Evolutionary conservation across 345 rosid species (phyloP).

Genomic region (Carallia pectinifolia): DNA sequence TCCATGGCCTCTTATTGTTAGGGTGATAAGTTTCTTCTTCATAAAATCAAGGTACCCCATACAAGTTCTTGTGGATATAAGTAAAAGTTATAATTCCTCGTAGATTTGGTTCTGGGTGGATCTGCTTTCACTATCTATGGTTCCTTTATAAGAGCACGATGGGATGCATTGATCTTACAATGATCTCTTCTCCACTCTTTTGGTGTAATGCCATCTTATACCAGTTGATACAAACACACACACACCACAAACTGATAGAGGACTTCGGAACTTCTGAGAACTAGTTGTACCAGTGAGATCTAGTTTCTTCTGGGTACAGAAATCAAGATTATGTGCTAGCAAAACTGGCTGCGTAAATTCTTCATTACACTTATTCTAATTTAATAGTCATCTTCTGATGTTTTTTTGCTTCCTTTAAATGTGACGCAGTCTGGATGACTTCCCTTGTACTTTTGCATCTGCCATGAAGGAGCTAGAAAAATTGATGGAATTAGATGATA

Average conservation of each 20-base stretch:
- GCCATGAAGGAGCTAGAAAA: conserved; percentile 56
- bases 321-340: neutral
- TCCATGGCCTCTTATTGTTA: conserved; percentile 67
- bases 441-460: conserved; percentile 61
- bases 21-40: conserved; percentile 69
- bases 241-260: neutral
- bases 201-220: neutral
- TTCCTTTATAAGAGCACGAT: neutral
- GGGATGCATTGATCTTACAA: neutral
- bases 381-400: conserved; percentile 13
- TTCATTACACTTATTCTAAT: neutral
- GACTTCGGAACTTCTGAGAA: neutral
- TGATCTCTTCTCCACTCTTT: neutral
- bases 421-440: conserved; percentile 62
- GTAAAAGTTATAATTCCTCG: neutral
- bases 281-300: neutral
- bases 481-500: conserved; percentile 51
- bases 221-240: neutral
- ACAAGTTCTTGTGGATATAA: neutral
- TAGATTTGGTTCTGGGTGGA: neutral
- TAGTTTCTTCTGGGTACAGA: neutral
- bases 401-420: conserved; percentile 7
- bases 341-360: neutral
- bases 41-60: conserved; percentile 56
- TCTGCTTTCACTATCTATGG: neutral